phyloP scores from a whole-genome alignment of 164 flowering plant genomes.

The Stephania cephalantha region DNA sequence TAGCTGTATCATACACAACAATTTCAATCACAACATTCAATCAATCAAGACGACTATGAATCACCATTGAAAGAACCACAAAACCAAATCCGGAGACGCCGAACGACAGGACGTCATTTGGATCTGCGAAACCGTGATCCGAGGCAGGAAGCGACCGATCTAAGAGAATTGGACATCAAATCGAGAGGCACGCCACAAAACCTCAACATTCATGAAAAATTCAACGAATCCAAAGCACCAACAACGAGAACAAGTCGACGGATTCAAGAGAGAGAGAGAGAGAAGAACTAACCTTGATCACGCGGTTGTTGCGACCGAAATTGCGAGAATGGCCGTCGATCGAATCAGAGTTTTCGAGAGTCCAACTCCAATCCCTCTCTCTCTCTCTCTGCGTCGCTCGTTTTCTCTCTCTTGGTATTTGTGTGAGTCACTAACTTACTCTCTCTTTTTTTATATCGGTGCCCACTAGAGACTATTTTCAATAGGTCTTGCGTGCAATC shows the following conservation, averaged over 20 bases:
- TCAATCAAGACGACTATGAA: not conserved
- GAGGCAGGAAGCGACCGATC: not conserved
- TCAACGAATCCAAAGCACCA: not conserved
- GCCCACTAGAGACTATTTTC: constrained; percentile 1
- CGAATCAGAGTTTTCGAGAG: constrained; percentile 13
- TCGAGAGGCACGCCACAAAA: not conserved
- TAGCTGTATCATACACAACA: not conserved
- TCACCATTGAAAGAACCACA: not conserved
- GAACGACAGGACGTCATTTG: not conserved
- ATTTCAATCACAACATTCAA: not conserved
- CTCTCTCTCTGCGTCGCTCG: constrained; percentile 1
- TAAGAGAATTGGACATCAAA: not conserved
- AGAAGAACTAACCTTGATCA: not conserved
- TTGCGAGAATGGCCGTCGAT: not conserved
- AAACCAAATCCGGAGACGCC: not conserved
- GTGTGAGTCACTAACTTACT: not conserved
- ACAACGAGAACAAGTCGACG: not conserved
- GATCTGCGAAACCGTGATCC: constrained; percentile 6
- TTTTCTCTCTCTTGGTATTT: not conserved
- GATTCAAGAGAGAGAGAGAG: not conserved
- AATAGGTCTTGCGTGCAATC: too few species aligned
- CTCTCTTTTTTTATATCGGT: constrained; percentile 13
- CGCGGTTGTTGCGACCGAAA: not conserved
- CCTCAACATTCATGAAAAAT: not conserved
- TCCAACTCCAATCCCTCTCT: constrained; percentile 2